Conservation (phyloP, 257 asterid species). For the Ilex asprella region DNA sequence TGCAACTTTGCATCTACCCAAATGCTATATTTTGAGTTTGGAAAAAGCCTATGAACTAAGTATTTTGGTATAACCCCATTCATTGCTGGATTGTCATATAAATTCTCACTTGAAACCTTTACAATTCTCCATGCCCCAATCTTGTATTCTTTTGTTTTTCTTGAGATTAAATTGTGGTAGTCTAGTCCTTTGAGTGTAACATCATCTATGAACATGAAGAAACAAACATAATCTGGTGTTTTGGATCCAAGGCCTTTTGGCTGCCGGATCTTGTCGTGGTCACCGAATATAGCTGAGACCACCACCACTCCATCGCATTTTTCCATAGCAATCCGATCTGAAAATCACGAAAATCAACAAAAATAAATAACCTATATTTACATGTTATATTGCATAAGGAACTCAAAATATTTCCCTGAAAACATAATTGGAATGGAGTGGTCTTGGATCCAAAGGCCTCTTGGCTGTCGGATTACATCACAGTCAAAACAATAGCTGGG, state of each 20-base stretch:
- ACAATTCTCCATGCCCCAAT: constrained; percentile 86
- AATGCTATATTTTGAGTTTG: constrained; percentile 68
- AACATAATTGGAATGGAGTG: too few relatives aligned
- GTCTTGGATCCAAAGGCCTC: too few relatives aligned
- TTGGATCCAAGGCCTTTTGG: constrained; percentile 75
- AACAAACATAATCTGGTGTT: constrained; percentile 53
- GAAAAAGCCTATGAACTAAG: constrained; percentile 73
- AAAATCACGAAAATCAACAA: constrained; percentile 1
- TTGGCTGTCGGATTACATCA: too few relatives aligned
- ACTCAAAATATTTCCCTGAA: too few relatives aligned
- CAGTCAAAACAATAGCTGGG: too few relatives aligned
- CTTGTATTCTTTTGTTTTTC: constrained; percentile 25
- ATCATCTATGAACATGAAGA: constrained; percentile 84
- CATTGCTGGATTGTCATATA: constrained; percentile 78
- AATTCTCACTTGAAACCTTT: constrained; percentile 27
- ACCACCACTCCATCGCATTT: constrained; percentile 68
- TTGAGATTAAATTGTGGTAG: constrained; percentile 43
- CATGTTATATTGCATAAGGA: too few relatives aligned
- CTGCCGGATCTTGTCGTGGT: constrained; percentile 90
- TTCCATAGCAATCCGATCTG: constrained; percentile 62
- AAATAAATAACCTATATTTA: background rate
- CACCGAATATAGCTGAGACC: constrained; percentile 75
- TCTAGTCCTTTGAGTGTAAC: constrained; percentile 45
- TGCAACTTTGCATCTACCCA: constrained; percentile 97
- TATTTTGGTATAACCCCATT: constrained; percentile 74